Evolutionary conservation across 257 asterid genomes (phyloP).

Genomic region (Scutellaria baicalensis): DNA sequence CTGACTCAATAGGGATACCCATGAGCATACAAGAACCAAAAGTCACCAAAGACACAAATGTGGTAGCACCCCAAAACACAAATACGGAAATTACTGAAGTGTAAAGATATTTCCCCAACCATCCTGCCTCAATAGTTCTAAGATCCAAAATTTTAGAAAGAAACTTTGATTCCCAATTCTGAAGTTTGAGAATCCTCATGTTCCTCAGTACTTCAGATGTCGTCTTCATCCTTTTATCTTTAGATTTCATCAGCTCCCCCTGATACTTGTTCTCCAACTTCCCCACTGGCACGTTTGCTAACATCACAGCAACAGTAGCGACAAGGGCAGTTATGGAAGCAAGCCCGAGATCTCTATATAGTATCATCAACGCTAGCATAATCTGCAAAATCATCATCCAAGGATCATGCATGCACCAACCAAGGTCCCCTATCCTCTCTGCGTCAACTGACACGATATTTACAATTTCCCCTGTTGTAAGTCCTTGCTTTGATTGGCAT

Average conservation of each 20-base stretch:
- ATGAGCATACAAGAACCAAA: constrained; percentile 70
- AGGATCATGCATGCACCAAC: constrained; percentile 84
- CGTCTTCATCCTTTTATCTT: constrained; percentile 81
- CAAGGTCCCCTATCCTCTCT: constrained; percentile 69
- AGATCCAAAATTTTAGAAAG: constrained; percentile 55
- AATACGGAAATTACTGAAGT: constrained; percentile 44
- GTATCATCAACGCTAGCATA: constrained; percentile 46
- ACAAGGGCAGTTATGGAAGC: constrained; percentile 62
- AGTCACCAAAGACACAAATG: constrained; percentile 62
- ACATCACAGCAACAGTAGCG: constrained; percentile 65
- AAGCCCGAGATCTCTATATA: constrained; percentile 70
- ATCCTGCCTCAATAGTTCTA: constrained; percentile 52
- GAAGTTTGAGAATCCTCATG: constrained; percentile 92
- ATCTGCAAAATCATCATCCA: constrained; percentile 74
- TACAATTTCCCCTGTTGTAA: constrained; percentile 73
- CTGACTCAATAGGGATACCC: constrained; percentile 79
- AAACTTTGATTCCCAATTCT: constrained; percentile 89
- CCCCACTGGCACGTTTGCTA: constrained; percentile 66
- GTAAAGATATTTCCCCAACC: constrained; percentile 63
- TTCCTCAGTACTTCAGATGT: constrained; percentile 86
- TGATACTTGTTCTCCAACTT: constrained; percentile 60
- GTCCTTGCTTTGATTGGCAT: constrained; percentile 64
- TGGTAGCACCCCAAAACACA: constrained; percentile 76
- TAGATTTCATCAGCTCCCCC: constrained; percentile 64
- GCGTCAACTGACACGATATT: constrained; percentile 88